Evolutionary conservation across 1,139 yeast species (phyloP).

Genomic region (Schwanniomyces etchellsii): DNA sequence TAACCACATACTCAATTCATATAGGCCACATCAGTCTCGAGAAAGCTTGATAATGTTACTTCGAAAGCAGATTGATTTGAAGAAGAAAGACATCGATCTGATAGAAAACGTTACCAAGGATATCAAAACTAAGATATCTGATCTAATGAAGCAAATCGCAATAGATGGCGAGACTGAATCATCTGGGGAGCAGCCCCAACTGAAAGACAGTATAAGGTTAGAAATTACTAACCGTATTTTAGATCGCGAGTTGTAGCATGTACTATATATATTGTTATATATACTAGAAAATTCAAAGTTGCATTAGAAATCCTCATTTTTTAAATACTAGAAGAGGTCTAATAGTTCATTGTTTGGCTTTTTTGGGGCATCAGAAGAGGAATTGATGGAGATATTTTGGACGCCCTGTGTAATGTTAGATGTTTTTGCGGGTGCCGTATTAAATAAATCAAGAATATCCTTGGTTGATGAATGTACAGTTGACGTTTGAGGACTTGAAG

Average conservation of each 20-base stretch:
- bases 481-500: slow-evolving; percentile 14
- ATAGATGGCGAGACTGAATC: background rate
- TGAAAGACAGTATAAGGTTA: too few species aligned
- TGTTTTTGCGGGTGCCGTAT: slow-evolving; percentile 11
- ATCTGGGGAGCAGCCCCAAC: too few species aligned
- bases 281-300: background rate
- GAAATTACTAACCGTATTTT: too few species aligned
- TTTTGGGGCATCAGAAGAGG: slow-evolving; percentile 5
- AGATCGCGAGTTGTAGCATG: too few species aligned
- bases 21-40: slow-evolving; percentile 84
- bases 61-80: slow-evolving; percentile 55
- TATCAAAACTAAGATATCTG: slow-evolving; percentile 35
- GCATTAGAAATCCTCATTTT: background rate
- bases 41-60: slow-evolving; percentile 71
- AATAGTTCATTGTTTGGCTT: slow-evolving; percentile 44
- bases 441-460: slow-evolving; percentile 42
- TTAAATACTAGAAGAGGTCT: slow-evolving; percentile 54
- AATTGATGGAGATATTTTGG: background rate
- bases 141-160: slow-evolving; percentile 14
- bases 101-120: slow-evolving; percentile 43
- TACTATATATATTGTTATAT: too few species aligned
- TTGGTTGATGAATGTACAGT: slow-evolving; percentile 18
- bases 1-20: slow-evolving; percentile 78
- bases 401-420: background rate
- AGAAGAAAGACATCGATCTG: slow-evolving; percentile 45